Conservation (phyloP, 441 rosid genomes). For the Gossypium davidsonii region DNA sequence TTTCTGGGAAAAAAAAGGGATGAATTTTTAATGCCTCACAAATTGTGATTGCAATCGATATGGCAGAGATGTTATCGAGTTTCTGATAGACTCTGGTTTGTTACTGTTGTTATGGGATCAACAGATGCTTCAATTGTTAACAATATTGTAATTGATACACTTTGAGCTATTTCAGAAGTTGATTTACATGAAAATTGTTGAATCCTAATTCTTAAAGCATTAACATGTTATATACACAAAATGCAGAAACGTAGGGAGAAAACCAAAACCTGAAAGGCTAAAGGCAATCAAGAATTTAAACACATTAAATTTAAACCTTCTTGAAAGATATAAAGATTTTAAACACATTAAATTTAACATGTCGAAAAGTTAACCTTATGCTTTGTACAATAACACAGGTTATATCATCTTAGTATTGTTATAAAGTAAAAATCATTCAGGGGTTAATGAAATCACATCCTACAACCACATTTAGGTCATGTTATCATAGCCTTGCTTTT, state of each 20-base stretch:
- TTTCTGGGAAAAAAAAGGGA: slow-evolving; percentile 33
- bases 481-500: neutral
- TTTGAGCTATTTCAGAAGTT: neutral
- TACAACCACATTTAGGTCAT: neutral
- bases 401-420: neutral
- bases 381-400: neutral
- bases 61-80: neutral
- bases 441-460: neutral
- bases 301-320: neutral
- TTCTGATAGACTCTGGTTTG: neutral
- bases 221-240: neutral
- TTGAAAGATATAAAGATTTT: neutral
- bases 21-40: neutral
- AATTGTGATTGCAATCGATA: neutral
- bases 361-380: neutral
- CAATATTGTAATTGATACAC: neutral
- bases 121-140: neutral
- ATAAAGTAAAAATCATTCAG: neutral
- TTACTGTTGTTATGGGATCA: neutral
- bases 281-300: neutral
- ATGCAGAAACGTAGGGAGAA: neutral
- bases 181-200: neutral
- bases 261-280: neutral
- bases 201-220: neutral
- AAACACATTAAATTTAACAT: neutral